Evolutionary conservation across 1,139 yeast genomes (phyloP).

Genomic region (Maudiozyma humilis): DNA sequence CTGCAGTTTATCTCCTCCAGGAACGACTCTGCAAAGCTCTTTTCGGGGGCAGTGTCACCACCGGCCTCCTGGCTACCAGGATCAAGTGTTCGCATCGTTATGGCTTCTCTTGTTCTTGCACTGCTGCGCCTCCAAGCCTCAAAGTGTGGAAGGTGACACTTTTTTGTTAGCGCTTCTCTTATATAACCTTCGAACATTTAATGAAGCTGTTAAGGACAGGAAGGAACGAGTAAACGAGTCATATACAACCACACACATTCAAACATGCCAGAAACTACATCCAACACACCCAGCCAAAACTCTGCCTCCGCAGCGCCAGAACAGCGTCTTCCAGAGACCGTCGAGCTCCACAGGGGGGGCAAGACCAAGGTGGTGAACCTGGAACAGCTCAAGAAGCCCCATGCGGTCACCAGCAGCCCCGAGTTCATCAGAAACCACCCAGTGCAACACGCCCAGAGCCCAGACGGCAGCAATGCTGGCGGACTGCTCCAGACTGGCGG

Average conservation of each 20-base stretch:
- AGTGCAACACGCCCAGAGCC: neutral
- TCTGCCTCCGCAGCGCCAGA: too few relatives aligned
- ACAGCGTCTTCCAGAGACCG: slow-evolving; percentile 6
- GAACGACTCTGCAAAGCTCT: slow-evolving; percentile 10
- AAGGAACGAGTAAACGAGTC: too few relatives aligned
- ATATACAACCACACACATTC: too few relatives aligned
- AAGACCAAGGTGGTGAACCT: slow-evolving; percentile 14
- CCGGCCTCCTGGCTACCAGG: neutral
- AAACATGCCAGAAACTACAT: neutral
- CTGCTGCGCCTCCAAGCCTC: too few relatives aligned
- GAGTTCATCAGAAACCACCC: slow-evolving; percentile 2
- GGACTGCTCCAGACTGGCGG: slow-evolving; percentile 13
- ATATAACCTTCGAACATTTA: neutral
- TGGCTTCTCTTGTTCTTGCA: too few relatives aligned
- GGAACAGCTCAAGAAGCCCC: slow-evolving; percentile 21
- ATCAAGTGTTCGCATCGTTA: neutral
- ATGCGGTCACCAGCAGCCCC: slow-evolving; percentile 14
- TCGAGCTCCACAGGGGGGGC: slow-evolving; percentile 19
- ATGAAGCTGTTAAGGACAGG: too few relatives aligned
- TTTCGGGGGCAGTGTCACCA: neutral
- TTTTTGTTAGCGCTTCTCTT: slow-evolving; percentile 5
- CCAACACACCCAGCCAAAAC: neutral
- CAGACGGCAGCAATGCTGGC: neutral
- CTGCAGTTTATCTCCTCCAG: slow-evolving; percentile 18
- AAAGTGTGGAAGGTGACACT: too few relatives aligned